Percentiles rank a stretch among this genome's conserved stretches.
phyloP scores from a whole-genome alignment of 208 protist species.

The Strigomonas culicis region DNA sequence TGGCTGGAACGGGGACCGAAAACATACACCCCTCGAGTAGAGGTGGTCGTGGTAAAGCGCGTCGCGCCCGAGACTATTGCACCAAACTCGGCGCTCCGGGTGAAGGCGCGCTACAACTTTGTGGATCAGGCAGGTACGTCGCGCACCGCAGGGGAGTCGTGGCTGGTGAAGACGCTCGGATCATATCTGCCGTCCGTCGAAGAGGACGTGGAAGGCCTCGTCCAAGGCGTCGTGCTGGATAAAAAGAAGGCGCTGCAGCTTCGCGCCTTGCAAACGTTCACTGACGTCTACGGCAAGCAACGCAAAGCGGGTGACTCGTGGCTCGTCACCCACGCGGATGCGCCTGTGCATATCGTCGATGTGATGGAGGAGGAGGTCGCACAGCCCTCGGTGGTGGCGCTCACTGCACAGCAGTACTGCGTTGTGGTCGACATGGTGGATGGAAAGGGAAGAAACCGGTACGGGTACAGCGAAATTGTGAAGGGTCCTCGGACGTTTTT shows the following conservation, averaged over 20 bases:
- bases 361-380: conserved; percentile 81
- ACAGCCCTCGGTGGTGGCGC: conserved; percentile 67
- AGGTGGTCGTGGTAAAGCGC: conserved; percentile 71
- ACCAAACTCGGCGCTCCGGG: conserved; percentile 83
- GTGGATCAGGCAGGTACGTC: conserved; percentile 58
- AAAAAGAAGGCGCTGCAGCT: conserved; percentile 81
- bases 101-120: conserved; percentile 72
- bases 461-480: conserved; percentile 84
- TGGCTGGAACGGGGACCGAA: conserved; percentile 90
- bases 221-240: conserved; percentile 78
- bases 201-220: conserved; percentile 70
- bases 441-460: conserved; percentile 49
- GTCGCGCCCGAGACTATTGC: conserved; percentile 72
- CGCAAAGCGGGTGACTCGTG: conserved; percentile 79
- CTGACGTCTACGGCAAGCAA: conserved; percentile 72
- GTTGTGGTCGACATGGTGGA: conserved; percentile 91
- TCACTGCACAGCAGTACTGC: conserved; percentile 90
- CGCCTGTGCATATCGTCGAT: conserved; percentile 83
- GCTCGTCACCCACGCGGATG: conserved; percentile 83
- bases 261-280: conserved; percentile 67
- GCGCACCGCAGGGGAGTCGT: conserved; percentile 84
- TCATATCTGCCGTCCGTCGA: conserved; percentile 88
- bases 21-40: conserved; percentile 88
- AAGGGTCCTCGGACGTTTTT: conserved; percentile 93
- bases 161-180: conserved; percentile 77